Conservation (phyloP, 2,329 filamentous ascomycete genomes). For the Claviceps sp. region DNA sequence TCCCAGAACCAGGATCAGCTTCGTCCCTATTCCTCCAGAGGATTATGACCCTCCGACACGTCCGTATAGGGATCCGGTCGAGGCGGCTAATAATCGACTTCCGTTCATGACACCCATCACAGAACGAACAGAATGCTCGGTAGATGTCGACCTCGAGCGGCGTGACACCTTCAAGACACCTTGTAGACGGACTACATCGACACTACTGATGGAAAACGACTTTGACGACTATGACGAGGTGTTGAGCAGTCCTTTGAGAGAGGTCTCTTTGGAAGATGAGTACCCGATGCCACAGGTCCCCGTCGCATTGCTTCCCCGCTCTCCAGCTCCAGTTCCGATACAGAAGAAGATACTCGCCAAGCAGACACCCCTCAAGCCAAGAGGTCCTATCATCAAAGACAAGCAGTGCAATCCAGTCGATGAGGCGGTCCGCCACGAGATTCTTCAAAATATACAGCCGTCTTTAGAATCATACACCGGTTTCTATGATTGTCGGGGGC, state of each 20-base stretch:
- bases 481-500: constrained; percentile 59
- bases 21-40: constrained; percentile 69
- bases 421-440: constrained; percentile 56
- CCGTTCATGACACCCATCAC: constrained; percentile 99
- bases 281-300: constrained; percentile 33
- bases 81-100: constrained; percentile 77
- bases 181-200: constrained; percentile 37
- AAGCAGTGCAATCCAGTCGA: constrained; percentile 81
- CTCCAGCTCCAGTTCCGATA: constrained; percentile 17
- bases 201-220: constrained; percentile 17
- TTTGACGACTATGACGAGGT: constrained; percentile 29
- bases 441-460: constrained; percentile 61
- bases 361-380: constrained; percentile 27
- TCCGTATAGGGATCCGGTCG: constrained; percentile 66
- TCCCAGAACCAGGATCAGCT: constrained; percentile 48
- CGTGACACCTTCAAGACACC: constrained; percentile 63
- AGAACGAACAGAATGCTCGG: constrained; percentile 81
- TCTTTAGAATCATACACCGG: constrained; percentile 62
- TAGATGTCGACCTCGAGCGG: constrained; percentile 51
- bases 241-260: constrained; percentile 60
- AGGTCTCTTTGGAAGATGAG: constrained; percentile 40
- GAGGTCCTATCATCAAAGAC: constrained; percentile 69
- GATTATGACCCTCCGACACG: constrained; percentile 70
- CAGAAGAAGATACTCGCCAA: constrained; percentile 20
- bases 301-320: constrained; percentile 34